Evolutionary conservation across 257 asterid species (phyloP).

Genomic region (Cordia subcordata): DNA sequence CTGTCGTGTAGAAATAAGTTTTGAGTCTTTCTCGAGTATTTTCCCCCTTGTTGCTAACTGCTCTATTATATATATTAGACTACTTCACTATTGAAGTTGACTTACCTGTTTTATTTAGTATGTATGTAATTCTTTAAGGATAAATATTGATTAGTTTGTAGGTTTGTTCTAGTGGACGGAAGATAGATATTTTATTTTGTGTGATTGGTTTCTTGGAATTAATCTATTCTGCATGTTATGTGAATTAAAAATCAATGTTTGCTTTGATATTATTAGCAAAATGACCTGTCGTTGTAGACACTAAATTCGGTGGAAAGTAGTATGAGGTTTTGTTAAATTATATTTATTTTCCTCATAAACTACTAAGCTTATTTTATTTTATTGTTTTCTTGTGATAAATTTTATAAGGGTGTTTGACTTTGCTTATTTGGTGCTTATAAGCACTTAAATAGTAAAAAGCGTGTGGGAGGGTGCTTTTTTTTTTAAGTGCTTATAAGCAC

Average conservation of each 20-base stretch:
- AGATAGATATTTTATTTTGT: background rate
- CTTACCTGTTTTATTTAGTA: slow-evolving; percentile 10
- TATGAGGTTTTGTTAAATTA: background rate
- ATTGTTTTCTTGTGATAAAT: too few species aligned
- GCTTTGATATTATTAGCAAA: background rate
- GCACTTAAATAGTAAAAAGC: too few species aligned
- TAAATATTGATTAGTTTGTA: background rate
- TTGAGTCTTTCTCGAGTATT: too few species aligned
- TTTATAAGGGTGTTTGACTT: too few species aligned
- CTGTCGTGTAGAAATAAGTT: too few species aligned
- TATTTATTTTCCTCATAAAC: too few species aligned
- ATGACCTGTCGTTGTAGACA: background rate
- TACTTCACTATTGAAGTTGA: slow-evolving; percentile 20
- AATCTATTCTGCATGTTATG: background rate
- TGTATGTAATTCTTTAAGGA: background rate
- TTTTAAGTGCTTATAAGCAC: too few species aligned
- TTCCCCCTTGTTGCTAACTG: too few species aligned
- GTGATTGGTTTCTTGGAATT: background rate
- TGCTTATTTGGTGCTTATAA: too few species aligned
- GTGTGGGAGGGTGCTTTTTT: too few species aligned
- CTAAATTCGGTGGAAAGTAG: background rate
- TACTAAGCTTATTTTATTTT: background rate
- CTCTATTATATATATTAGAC: too few species aligned
- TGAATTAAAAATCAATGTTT: background rate
- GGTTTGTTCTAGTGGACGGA: background rate